phyloP scores from a whole-genome alignment of 2,329 filamentous ascomycete species.

The Clonostachys rhizophaga region DNA sequence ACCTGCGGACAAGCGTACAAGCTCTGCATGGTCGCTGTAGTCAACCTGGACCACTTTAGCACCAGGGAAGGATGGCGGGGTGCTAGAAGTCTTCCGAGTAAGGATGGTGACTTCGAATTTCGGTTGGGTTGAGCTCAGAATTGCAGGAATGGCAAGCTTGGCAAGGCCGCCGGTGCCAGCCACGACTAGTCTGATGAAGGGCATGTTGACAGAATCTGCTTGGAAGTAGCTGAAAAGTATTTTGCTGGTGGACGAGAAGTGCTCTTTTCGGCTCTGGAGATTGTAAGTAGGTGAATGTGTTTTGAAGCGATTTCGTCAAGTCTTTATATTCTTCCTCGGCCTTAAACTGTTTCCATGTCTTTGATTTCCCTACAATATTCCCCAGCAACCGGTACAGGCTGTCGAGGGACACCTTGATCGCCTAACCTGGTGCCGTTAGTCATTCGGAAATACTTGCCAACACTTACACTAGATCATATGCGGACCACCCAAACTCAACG shows the following conservation, averaged over 20 bases:
- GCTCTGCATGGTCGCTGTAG: slow-evolving; percentile 1
- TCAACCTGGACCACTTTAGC: not conserved
- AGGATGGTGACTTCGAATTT: slow-evolving; percentile 4
- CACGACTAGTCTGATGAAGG: slow-evolving; percentile 4
- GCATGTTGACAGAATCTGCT: slow-evolving; percentile 1
- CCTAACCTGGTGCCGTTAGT: not conserved
- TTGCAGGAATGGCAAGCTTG: slow-evolving; percentile 1
- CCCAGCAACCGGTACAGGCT: not conserved
- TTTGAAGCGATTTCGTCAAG: not conserved
- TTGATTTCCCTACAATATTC: not conserved
- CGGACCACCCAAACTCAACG: not conserved
- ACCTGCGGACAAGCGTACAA: slow-evolving; percentile 1
- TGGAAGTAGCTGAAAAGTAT: not conserved
- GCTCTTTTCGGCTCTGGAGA: not conserved
- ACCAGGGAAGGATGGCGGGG: not conserved
- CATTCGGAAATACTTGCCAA: not conserved
- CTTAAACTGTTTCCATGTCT: not conserved
- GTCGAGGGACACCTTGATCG: not conserved
- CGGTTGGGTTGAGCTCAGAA: slow-evolving; percentile 3
- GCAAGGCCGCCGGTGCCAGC: slow-evolving; percentile 2
- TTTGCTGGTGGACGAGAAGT: not conserved
- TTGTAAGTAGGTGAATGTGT: not conserved
- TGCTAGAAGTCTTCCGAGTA: slow-evolving; percentile 1
- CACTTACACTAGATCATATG: not conserved
- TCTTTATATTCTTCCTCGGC: not conserved